Conservation (phyloP, 1,284 basidiomycete species). For the Trametes sp. region DNA sequence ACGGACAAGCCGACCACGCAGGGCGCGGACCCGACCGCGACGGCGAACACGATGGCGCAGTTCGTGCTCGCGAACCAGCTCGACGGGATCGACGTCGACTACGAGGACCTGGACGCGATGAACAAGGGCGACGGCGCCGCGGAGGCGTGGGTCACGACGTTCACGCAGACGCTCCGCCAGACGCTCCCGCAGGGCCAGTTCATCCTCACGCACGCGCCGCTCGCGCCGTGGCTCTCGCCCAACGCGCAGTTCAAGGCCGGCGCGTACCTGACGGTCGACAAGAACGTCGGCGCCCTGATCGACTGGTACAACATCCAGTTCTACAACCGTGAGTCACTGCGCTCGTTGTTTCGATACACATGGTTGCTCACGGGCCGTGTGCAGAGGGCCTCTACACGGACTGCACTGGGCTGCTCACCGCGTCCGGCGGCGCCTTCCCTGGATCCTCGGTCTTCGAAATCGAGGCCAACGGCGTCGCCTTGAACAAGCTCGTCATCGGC, state of each 20-base stretch:
- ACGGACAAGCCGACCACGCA: slow-evolving; percentile 57
- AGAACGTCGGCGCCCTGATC: slow-evolving; percentile 56
- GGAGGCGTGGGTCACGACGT: slow-evolving; percentile 50
- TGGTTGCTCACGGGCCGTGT: background rate
- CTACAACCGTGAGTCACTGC: slow-evolving; percentile 61
- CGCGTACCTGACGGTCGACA: slow-evolving; percentile 64
- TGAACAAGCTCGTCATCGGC: slow-evolving; percentile 63
- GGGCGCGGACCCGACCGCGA: slow-evolving; percentile 47
- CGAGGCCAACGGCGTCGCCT: slow-evolving; percentile 56
- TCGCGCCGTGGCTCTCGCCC: slow-evolving; percentile 65
- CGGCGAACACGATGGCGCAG: slow-evolving; percentile 55
- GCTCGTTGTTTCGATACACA: background rate
- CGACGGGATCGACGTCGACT: slow-evolving; percentile 66
- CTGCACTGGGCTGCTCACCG: slow-evolving; percentile 58
- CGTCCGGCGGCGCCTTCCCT: slow-evolving; percentile 58
- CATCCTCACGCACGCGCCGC: slow-evolving; percentile 49
- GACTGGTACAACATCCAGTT: slow-evolving; percentile 62
- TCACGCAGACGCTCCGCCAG: slow-evolving; percentile 48
- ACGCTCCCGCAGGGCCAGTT: slow-evolving; percentile 44
- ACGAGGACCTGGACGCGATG: slow-evolving; percentile 58
- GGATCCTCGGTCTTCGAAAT: slow-evolving; percentile 66
- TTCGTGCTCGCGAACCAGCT: slow-evolving; percentile 44
- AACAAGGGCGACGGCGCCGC: slow-evolving; percentile 46
- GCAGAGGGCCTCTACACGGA: slow-evolving; percentile 65
- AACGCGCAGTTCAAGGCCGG: slow-evolving; percentile 57